These are phyloP conservation scores for Phytophthora litchii DNA, from an alignment of 352 stramenopile genomes.

Conservation along the genomic window DNA sequence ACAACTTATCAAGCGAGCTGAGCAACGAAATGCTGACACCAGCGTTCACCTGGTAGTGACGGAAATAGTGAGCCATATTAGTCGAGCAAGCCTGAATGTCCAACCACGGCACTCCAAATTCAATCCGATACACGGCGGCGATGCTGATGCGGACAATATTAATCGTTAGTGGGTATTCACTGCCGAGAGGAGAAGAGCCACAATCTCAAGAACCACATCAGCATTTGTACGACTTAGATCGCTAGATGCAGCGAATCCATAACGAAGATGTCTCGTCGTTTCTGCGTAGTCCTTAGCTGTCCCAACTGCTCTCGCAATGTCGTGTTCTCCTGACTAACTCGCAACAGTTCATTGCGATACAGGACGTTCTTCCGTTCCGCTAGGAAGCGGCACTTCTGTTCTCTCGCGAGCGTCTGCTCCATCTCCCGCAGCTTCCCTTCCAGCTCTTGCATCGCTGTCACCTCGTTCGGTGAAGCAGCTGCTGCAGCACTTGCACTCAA, in stretches of 20 bases:
- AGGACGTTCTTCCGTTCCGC: conserved; percentile 78
- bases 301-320: conserved; percentile 49
- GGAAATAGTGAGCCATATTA: conserved; percentile 1
- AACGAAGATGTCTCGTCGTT: conserved; percentile 34
- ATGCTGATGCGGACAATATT: no score
- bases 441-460: conserved; percentile 33
- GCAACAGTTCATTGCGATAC: conserved; percentile 70
- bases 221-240: conserved; percentile 28
- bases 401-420: conserved; percentile 53
- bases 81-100: no score
- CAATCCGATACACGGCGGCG: no score
- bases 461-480: conserved; percentile 11
- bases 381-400: conserved; percentile 77
- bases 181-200: no score
- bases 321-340: conserved; percentile 62
- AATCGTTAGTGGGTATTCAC: no score
- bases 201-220: no score
- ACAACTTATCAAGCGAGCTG: background rate
- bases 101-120: no score
- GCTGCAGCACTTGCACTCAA: conserved; percentile 35
- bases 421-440: conserved; percentile 35
- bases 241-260: conserved; percentile 45
- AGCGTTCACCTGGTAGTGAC: background rate
- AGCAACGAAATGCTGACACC: background rate
- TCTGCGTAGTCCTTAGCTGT: conserved; percentile 21